Percentiles rank a stretch among this genome's conserved stretches.
Evolutionary conservation across 257 asterid species (phyloP).

Genomic region (Ajuga chamaepitys): DNA sequence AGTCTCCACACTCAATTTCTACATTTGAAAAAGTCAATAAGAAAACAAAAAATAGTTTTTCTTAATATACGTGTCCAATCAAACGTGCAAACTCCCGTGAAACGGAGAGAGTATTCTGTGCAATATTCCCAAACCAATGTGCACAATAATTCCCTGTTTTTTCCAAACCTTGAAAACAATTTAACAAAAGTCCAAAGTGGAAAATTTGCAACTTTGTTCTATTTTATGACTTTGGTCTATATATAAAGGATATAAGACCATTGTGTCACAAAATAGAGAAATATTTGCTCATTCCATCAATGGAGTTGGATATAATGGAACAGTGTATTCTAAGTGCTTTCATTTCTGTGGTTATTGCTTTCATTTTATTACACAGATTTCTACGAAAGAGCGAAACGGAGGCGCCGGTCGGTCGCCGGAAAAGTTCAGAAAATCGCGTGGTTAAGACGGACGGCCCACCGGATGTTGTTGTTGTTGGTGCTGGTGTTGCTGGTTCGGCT

Average conservation of each 20-base stretch:
- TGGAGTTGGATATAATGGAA: constrained; percentile 23
- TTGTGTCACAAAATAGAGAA: background rate
- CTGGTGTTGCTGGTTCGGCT: constrained; percentile 54
- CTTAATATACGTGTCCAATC: too few relatives aligned
- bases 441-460: constrained; percentile 26
- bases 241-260: background rate
- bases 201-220: background rate
- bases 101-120: too few relatives aligned
- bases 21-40: too few relatives aligned
- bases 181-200: constrained; percentile 11
- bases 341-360: constrained; percentile 21
- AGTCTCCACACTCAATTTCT: too few relatives aligned
- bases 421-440: background rate
- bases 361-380: constrained; percentile 16
- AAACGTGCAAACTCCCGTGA: too few relatives aligned
- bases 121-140: background rate
- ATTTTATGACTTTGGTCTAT: background rate
- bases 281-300: background rate
- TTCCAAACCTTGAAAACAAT: too few relatives aligned
- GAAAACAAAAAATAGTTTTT: too few relatives aligned
- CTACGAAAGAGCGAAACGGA: background rate
- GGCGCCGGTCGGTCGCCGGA: background rate
- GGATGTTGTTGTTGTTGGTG: constrained; percentile 45
- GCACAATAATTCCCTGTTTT: too few relatives aligned
- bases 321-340: constrained; percentile 27